Base-by-base conservation (phyloP, 371 early-diverging fungal genomes). In the Mucor racemosus region DNA sequence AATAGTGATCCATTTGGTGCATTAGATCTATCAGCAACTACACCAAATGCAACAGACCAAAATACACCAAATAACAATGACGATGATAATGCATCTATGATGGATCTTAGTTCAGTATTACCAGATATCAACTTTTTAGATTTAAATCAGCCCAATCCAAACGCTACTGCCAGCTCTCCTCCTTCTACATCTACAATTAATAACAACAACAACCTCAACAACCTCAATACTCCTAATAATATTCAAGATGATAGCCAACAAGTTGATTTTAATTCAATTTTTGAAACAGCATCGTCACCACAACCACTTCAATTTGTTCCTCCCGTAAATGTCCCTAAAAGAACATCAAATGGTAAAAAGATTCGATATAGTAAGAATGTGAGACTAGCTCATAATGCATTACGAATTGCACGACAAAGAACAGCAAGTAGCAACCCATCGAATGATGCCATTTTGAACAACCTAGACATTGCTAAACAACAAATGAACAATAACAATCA, bases 361-460 rank as follows among this genome's bases (percentile, higher is more conserved):
- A 80, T 80, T 58, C 73, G 78, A 17, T 80, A 80, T 46, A 80
- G 76, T 50, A 80, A 76, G 48, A 78, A 80, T 41, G 68, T 64
- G 6, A 53, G 75, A 64, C 46, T 76, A 46, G 81, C 81, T 0
- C 81, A 80, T 26, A 73, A 67, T 57, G 78, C 76, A 7, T 65
- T 77, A 3, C 68, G 81, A 4, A 73, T 71, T 62, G 73, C 78
- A n/a, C 71, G 78, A 0, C 75, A 80, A 55, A 46, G 74, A 31
- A 69, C 67, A 1, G 64, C 67, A 5, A 68, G 58, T 64, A 60
- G 56, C 13, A 68, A 72, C 53, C 68, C 73, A 19, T 62, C 68
- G 0, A 65, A 69, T 56, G 69, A 73, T 39, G 69, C 69, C 15
- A 73, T 73, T 36, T 55, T 70, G 19, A 65, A 69, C 38, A 69